phyloP scores from a whole-genome alignment of 2,329 filamentous ascomycete species.

The Fusarium bulbicola region DNA sequence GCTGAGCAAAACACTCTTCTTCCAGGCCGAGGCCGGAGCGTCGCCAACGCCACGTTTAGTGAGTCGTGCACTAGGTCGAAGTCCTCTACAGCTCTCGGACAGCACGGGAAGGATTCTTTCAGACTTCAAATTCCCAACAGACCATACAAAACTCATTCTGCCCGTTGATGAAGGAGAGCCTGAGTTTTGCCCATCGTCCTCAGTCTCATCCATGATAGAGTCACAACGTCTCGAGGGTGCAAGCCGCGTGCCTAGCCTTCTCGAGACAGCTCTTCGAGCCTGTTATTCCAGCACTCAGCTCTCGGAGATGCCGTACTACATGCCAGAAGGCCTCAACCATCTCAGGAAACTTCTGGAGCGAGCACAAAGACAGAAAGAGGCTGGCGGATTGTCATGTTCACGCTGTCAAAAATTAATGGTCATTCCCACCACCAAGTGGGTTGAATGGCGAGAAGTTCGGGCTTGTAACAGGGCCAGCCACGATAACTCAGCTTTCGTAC shows the following conservation, averaged over 20 bases:
- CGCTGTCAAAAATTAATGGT: conserved; percentile 60
- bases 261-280: conserved; percentile 60
- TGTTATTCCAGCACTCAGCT: conserved; percentile 56
- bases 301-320: conserved; percentile 53
- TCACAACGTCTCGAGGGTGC: conserved; percentile 29
- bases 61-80: conserved; percentile 43
- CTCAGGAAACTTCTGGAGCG: conserved; percentile 53
- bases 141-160: conserved; percentile 30
- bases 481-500: conserved; percentile 12
- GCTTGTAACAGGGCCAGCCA: conserved; percentile 24
- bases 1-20: conserved; percentile 14
- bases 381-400: conserved; percentile 62
- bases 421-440: conserved; percentile 65
- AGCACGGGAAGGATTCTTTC: conserved; percentile 44
- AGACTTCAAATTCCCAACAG: conserved; percentile 42
- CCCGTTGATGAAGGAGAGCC: conserved; percentile 35
- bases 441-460: conserved; percentile 66
- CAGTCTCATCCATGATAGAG: conserved; percentile 11
- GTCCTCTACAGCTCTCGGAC: conserved; percentile 46
- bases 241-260: conserved; percentile 57
- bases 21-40: conserved; percentile 2
- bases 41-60: conserved; percentile 30
- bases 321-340: conserved; percentile 54
- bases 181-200: conserved; percentile 7
- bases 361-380: conserved; percentile 53